Percentiles rank a stretch among this genome's conserved stretches.
Evolutionary conservation across 768 basidiomycete genomes (phyloP).

Genomic region (Nevesoporus exiguus): DNA sequence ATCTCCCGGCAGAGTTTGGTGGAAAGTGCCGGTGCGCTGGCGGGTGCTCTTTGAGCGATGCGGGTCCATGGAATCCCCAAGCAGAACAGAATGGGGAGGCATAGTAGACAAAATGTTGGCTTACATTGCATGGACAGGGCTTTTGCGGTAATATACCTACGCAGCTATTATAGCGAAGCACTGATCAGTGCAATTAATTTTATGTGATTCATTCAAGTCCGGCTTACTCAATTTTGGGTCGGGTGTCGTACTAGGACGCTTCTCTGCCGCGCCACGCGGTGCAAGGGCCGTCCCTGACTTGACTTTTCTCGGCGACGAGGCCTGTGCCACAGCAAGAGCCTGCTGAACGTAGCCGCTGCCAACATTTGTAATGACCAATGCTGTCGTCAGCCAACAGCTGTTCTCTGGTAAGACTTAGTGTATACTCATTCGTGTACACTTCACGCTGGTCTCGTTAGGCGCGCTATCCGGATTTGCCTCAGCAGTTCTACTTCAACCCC

Average conservation of each 20-base stretch:
- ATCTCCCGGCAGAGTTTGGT: conserved; percentile 82
- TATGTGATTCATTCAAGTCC: no score
- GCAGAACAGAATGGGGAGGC: conserved; percentile 12
- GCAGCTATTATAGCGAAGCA: no score
- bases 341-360: no score
- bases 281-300: not conserved
- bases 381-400: conserved; percentile 25
- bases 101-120: conserved; percentile 14
- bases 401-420: conserved; percentile 22
- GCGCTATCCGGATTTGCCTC: conserved; percentile 77
- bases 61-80: conserved; percentile 80
- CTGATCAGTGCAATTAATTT: no score
- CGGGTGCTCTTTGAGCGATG: conserved; percentile 86
- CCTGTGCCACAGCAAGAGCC: no score
- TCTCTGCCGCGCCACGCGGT: no score
- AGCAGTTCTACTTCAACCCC: conserved; percentile 71
- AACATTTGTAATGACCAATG: conserved; percentile 14
- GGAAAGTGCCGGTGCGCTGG: conserved; percentile 73
- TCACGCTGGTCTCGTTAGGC: conserved; percentile 39
- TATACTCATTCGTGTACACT: not conserved
- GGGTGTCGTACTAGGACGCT: not conserved
- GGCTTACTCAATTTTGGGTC: no score
- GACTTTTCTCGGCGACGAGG: not conserved
- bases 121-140: not conserved
- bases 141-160: no score